Evolutionary conservation across 2,329 filamentous ascomycete genomes (phyloP).

Genomic region (Sporothrix humicola): DNA sequence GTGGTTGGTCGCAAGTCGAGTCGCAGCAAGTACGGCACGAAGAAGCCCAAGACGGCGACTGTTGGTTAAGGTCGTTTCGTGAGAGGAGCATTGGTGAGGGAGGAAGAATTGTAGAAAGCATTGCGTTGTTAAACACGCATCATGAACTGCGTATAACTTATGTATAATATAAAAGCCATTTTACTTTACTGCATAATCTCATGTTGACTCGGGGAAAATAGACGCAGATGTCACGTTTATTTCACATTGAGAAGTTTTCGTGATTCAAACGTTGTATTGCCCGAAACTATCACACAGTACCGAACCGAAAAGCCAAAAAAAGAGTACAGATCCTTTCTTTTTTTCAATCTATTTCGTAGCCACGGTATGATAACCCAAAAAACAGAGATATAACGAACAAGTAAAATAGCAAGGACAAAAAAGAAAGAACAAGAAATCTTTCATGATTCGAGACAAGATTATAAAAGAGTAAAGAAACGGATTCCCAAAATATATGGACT

Average conservation of each 20-base stretch:
- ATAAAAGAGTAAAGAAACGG: conserved; percentile 13
- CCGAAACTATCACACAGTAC: neutral
- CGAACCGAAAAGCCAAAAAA: neutral
- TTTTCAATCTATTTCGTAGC: neutral
- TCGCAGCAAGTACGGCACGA: conserved; percentile 96
- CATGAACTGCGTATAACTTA: conserved; percentile 1
- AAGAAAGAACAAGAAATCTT: neutral
- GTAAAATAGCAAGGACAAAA: neutral
- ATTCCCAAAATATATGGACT: neutral
- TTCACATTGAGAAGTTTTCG: neutral
- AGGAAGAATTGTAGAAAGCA: neutral
- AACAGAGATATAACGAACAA: neutral
- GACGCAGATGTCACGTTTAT: neutral
- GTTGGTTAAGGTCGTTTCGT: conserved; percentile 48
- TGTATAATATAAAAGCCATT: conserved; percentile 24
- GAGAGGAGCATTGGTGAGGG: neutral
- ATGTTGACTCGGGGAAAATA: neutral
- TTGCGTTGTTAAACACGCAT: neutral
- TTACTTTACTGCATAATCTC: neutral
- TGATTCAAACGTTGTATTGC: neutral
- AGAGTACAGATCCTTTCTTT: neutral
- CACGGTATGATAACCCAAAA: neutral
- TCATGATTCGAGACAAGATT: conserved; percentile 6
- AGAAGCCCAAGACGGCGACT: conserved; percentile 90
- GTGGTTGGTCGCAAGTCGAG: conserved; percentile 83